These are phyloP conservation scores for Fusarium luffae DNA, from an alignment of 2,329 filamentous ascomycete genomes.

Conservation along the genomic window DNA sequence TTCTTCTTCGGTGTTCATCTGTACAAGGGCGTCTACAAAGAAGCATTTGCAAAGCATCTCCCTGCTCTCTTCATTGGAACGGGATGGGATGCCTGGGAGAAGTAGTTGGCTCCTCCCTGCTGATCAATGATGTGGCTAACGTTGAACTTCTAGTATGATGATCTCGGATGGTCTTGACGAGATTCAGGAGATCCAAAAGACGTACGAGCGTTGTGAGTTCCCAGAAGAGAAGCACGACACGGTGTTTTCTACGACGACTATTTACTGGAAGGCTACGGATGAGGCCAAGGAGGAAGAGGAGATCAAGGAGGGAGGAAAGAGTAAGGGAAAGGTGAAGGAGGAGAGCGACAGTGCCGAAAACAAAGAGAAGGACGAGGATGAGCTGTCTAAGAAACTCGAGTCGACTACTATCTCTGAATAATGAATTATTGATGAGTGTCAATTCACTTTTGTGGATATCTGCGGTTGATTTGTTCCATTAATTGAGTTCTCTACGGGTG, in stretches of 20 bases:
- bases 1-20: constrained; percentile 73
- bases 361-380: constrained; percentile 3
- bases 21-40: constrained; percentile 64
- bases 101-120: constrained; percentile 49
- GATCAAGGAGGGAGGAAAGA: neutral
- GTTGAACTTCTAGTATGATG: constrained; percentile 15
- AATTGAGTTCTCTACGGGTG: neutral
- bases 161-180: constrained; percentile 32
- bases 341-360: neutral
- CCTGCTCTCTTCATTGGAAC: constrained; percentile 71
- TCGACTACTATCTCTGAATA: constrained; percentile 33
- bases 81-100: constrained; percentile 61
- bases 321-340: neutral
- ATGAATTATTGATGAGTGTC: neutral
- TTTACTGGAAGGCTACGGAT: constrained; percentile 41
- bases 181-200: constrained; percentile 40
- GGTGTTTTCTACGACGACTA: constrained; percentile 44
- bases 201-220: constrained; percentile 32
- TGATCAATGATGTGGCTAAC: neutral
- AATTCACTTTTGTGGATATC: neutral
- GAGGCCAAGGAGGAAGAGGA: neutral
- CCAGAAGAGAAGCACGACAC: constrained; percentile 37
- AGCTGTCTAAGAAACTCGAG: constrained; percentile 32
- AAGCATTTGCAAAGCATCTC: constrained; percentile 57
- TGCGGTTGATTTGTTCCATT: too few species aligned